Evolutionary conservation across 176 grass and related monocot species (phyloP).

Genomic region (Eragrostis nindensis): DNA sequence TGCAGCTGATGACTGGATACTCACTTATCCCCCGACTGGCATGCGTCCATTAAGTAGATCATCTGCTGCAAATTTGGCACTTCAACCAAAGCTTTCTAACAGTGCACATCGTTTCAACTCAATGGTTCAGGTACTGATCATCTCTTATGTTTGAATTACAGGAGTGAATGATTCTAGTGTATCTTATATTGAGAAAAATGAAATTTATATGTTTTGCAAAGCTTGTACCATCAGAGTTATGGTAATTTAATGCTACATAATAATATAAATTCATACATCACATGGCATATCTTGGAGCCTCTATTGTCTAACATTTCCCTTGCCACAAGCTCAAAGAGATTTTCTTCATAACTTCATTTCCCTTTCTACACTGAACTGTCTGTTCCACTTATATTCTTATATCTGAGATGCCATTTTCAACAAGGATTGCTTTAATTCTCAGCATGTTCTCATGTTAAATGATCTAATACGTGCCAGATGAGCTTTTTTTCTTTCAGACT

Average conservation of each 20-base stretch:
- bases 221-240: neutral
- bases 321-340: neutral
- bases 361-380: neutral
- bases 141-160: slow-evolving; percentile 18
- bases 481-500: neutral
- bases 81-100: slow-evolving; percentile 89
- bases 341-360: neutral
- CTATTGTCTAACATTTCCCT: slow-evolving; percentile 1
- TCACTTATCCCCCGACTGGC: slow-evolving; percentile 66
- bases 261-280: slow-evolving; percentile 10
- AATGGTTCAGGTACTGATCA: slow-evolving; percentile 84
- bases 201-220: neutral
- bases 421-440: slow-evolving; percentile 2
- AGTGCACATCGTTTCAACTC: slow-evolving; percentile 87
- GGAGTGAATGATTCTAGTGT: neutral
- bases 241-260: neutral
- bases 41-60: slow-evolving; percentile 58
- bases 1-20: slow-evolving; percentile 87
- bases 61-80: slow-evolving; percentile 53
- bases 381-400: slow-evolving; percentile 12
- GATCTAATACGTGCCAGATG: neutral
- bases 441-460: slow-evolving; percentile 7
- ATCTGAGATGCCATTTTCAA: neutral
- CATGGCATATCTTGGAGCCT: slow-evolving; percentile 2
- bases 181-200: slow-evolving; percentile 22